Conservation (phyloP, 1,284 basidiomycete genomes). For the Trametes versicolor region DNA sequence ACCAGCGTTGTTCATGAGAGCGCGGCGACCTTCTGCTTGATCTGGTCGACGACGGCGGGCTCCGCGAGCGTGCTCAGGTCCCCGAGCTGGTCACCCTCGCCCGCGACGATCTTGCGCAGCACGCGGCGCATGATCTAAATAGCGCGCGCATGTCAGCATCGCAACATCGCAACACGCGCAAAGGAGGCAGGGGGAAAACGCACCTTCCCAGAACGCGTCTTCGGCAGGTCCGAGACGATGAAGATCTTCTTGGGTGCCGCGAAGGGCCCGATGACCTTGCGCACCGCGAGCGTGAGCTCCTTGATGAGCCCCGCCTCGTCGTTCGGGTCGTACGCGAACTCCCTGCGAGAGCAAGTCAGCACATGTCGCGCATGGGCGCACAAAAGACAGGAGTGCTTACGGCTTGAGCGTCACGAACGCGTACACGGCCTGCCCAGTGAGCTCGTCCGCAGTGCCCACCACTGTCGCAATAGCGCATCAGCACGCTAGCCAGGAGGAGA, state of each 20-base stretch:
- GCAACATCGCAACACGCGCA: slow-evolving; percentile 1
- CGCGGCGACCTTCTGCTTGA: slow-evolving; percentile 77
- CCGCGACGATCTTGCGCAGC: slow-evolving; percentile 94
- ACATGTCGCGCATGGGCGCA: not conserved
- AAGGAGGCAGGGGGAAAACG: slow-evolving; percentile 30
- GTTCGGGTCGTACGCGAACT: slow-evolving; percentile 79
- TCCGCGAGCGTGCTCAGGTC: slow-evolving; percentile 94
- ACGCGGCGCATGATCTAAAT: slow-evolving; percentile 90
- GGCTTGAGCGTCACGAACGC: slow-evolving; percentile 87
- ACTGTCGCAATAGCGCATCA: slow-evolving; percentile 52
- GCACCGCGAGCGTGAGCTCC: slow-evolving; percentile 93
- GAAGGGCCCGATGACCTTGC: slow-evolving; percentile 96
- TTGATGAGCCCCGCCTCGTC: slow-evolving; percentile 82
- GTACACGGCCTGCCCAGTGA: slow-evolving; percentile 89
- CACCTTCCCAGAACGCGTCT: slow-evolving; percentile 97
- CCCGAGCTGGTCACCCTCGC: slow-evolving; percentile 93
- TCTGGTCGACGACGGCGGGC: slow-evolving; percentile 82
- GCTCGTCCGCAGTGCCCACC: slow-evolving; percentile 88
- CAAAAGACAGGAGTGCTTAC: slow-evolving; percentile 40
- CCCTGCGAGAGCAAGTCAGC: slow-evolving; percentile 54
- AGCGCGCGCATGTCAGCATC: not conserved
- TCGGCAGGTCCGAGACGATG: slow-evolving; percentile 90
- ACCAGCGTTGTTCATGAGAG: not conserved
- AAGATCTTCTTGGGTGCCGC: slow-evolving; percentile 94
- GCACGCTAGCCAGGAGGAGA: too few relatives aligned